Base-by-base conservation (phyloP, 164 flowering plant species). In the Dillenia turbinata region DNA sequence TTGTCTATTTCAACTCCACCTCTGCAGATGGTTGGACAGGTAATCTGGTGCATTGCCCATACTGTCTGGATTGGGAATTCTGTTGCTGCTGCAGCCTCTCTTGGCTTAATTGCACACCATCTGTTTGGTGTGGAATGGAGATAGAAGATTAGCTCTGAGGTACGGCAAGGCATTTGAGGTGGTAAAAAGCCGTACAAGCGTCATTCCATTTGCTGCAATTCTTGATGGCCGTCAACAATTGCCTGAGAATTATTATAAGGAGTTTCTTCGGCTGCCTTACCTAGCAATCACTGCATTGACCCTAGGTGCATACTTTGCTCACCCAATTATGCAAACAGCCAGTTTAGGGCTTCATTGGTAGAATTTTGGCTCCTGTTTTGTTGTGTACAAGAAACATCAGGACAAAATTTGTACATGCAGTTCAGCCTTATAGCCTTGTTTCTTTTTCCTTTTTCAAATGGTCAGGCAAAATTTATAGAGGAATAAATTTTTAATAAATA, bases 91-190 rank as follows among this genome's bases (percentile, higher is more conserved):
- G 96, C 97, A 69, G 95, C 97, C 15, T 91, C 99, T 9, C 12
- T 85, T 43, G 99, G 99, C 48, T 68, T 94, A 61, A 87, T 91
- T 15, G 96, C 83, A 24, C 97, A 94, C 75, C 96, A 94, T 78
- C 75, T 94, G 40, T 89, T 91, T 75, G 97, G 99, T 81, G 44
- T 94, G 97, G 99, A 94, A 91, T 73, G 99, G 99, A 44, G 99
- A 94, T 61, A 70, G 94, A 64, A 78, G 99, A 66, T 63, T 94
- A 67, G 85, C 89, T 52, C 44, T 60, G 22, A 68, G 92, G 62
- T 80, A 88, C 55, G 96, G 99, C 9, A 83, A 89, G 62, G 86
- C 83, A 62, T 94, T 91, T 66, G 93, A 91, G 56, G 74, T 33
- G 33, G 80, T 94, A 53, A 91, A 85, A 81, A 73, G 65, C 47